A percentile compares a stretch with the other conserved stretches of the same genome.
phyloP scores from a whole-genome alignment of 2,329 filamentous ascomycete genomes.

The Leptographium galeiforme region DNA sequence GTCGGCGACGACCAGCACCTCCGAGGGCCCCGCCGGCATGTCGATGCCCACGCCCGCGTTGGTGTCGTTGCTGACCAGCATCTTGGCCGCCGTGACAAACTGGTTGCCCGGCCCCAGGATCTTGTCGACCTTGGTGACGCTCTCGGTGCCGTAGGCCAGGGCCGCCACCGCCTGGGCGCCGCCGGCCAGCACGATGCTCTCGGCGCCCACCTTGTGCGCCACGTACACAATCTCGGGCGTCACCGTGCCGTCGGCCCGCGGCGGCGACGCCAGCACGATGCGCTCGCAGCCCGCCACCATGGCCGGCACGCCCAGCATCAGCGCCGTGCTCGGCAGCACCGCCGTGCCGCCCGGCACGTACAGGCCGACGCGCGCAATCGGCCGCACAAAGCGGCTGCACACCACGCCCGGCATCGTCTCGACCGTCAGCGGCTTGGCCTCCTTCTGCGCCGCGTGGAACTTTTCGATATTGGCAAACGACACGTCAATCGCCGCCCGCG shows the following conservation, averaged over 20 bases:
- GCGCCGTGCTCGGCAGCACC: conserved; percentile 88
- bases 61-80: conserved; percentile 95
- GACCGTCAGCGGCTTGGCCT: conserved; percentile 67
- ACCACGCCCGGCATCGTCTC: conserved; percentile 97
- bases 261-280: conserved; percentile 86
- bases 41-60: conserved; percentile 92
- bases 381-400: conserved; percentile 82
- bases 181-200: conserved; percentile 89
- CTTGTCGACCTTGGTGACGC: conserved; percentile 93
- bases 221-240: conserved; percentile 97
- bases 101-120: conserved; percentile 96
- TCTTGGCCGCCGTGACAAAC: conserved; percentile 96
- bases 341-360: conserved; percentile 95
- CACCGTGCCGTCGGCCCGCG: conserved; percentile 74
- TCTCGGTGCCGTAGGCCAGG: conserved; percentile 94
- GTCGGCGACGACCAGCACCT: conserved; percentile 93
- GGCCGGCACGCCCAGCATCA: conserved; percentile 95
- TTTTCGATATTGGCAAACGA: conserved; percentile 90
- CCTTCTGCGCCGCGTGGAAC: conserved; percentile 86
- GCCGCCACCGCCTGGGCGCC: conserved; percentile 92
- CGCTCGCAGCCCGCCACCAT: conserved; percentile 95
- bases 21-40: conserved; percentile 94
- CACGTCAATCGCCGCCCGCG: conserved; percentile 79
- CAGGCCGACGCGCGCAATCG: conserved; percentile 90
- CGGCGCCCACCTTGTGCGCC: conserved; percentile 90